Evolutionary conservation across 2,329 filamentous ascomycete species (phyloP).

Genomic region (Aspergillus sclerotialis): DNA sequence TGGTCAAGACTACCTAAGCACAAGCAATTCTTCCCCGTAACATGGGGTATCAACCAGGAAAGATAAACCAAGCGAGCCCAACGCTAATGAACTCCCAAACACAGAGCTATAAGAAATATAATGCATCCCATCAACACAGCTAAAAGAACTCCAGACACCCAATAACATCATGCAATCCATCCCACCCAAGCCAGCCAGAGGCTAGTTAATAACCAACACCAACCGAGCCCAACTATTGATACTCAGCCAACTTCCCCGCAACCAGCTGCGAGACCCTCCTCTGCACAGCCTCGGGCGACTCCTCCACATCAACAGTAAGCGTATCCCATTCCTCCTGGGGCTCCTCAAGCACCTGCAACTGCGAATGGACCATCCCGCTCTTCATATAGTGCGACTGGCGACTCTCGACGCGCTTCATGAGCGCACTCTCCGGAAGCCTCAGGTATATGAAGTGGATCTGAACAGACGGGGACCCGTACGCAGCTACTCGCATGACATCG

Average conservation of each 20-base stretch:
- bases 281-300: constrained; percentile 51
- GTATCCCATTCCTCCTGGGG: constrained; percentile 70
- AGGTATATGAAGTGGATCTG: constrained; percentile 91
- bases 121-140: no score
- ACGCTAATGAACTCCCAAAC: not conserved
- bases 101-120: not conserved
- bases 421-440: constrained; percentile 64
- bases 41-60: not conserved
- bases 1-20: not conserved
- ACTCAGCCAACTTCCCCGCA: constrained; percentile 47
- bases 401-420: constrained; percentile 66
- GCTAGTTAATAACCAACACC: no score
- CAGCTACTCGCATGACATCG: constrained; percentile 77
- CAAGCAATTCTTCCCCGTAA: not conserved
- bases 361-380: constrained; percentile 87
- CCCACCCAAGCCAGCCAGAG: no score
- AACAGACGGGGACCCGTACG: constrained; percentile 66
- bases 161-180: no score
- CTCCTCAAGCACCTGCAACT: constrained; percentile 80
- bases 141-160: no score
- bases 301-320: constrained; percentile 58
- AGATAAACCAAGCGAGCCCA: not conserved
- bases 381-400: constrained; percentile 93
- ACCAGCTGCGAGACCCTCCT: constrained; percentile 53
- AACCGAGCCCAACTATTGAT: constrained; percentile 15